Evolutionary conservation across 1,284 basidiomycete species (phyloP).

Genomic region (Ceratobasidium sp.): DNA sequence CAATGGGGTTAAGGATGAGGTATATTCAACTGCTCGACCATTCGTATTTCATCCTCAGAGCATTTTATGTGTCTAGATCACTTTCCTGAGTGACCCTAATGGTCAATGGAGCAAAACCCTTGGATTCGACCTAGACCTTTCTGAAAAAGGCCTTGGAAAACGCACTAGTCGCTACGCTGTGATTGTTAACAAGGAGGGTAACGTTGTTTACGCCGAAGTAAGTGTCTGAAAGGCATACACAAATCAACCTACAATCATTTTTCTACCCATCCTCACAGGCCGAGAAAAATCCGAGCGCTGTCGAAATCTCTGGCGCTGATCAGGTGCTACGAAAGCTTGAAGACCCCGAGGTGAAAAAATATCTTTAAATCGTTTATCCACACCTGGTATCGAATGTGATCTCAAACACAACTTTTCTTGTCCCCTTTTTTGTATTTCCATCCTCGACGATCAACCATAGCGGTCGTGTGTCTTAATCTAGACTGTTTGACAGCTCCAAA

Average conservation of each 20-base stretch:
- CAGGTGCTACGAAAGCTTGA: constrained; percentile 64
- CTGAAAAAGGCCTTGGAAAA: constrained; percentile 61
- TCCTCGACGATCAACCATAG: no score
- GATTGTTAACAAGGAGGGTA: constrained; percentile 73
- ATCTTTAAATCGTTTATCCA: no score
- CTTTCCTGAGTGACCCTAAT: constrained; percentile 65
- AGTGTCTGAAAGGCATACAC: constrained; percentile 46
- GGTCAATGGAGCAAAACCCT: constrained; percentile 69
- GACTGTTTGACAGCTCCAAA: no score
- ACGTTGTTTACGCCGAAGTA: constrained; percentile 68
- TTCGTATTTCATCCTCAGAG: background rate
- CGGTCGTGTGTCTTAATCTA: no score
- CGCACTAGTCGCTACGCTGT: constrained; percentile 75
- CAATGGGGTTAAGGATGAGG: constrained; percentile 74
- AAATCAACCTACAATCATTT: no score
- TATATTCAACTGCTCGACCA: constrained; percentile 42
- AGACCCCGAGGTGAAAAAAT: no score
- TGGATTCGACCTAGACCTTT: constrained; percentile 67
- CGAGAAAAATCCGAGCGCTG: constrained; percentile 54
- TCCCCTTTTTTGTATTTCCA: no score
- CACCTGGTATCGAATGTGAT: no score
- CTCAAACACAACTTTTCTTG: no score
- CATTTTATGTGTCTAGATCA: background rate
- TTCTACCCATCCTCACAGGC: no score
- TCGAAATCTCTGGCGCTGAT: constrained; percentile 71